Percentiles rank a stretch among this genome's conserved stretches.
Evolutionary conservation across 1,284 basidiomycete species (phyloP).

Genomic region (Inonotus obliquus): DNA sequence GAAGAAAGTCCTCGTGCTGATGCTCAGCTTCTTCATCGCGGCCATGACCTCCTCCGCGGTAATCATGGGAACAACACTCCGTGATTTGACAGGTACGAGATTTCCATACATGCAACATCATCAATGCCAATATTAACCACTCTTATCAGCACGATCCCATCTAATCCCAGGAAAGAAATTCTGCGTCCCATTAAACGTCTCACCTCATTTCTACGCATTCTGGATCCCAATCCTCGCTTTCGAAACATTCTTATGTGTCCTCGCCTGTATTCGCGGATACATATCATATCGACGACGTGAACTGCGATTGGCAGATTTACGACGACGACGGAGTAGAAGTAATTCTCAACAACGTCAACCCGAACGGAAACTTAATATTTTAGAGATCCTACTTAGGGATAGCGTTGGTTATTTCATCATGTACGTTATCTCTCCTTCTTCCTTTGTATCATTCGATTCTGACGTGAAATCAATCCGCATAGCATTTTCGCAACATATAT

Average conservation of each 20-base stretch:
- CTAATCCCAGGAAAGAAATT: conserved; percentile 9
- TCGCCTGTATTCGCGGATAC: conserved; percentile 46
- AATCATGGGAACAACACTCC: conserved; percentile 42
- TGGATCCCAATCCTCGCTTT: conserved; percentile 56
- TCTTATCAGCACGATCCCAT: conserved; percentile 15
- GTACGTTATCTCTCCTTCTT: conserved; percentile 33
- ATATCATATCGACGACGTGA: conserved; percentile 31
- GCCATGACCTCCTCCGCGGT: conserved; percentile 38
- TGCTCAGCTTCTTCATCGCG: conserved; percentile 37
- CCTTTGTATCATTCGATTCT: background rate
- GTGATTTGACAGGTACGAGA: conserved; percentile 34
- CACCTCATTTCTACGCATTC: conserved; percentile 44
- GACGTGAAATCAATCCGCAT: background rate
- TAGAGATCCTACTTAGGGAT: conserved; percentile 48
- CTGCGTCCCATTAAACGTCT: conserved; percentile 37
- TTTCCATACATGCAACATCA: conserved; percentile 11
- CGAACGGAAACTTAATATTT: conserved; percentile 24
- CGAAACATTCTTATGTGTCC: conserved; percentile 44
- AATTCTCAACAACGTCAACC: background rate
- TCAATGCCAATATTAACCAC: conserved; percentile 19
- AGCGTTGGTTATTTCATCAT: conserved; percentile 52
- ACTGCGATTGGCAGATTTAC: background rate
- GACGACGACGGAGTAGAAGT: background rate
- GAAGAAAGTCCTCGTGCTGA: conserved; percentile 42
- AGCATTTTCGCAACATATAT: conserved; percentile 54